These are phyloP conservation scores for Nymphaea thermarum DNA, from an alignment of 164 flowering plant species.

Conservation along the genomic window DNA sequence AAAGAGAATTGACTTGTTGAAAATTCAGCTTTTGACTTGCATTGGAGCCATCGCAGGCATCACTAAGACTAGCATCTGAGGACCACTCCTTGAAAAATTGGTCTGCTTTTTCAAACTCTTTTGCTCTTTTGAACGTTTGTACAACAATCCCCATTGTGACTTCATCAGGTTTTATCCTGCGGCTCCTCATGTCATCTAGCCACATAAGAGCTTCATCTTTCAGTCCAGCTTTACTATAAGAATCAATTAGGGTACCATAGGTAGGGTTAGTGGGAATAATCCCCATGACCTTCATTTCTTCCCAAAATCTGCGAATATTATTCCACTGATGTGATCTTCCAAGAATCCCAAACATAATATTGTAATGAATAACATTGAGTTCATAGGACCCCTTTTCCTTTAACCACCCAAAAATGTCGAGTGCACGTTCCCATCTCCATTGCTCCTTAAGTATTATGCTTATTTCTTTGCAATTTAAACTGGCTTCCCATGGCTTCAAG, in stretches of 20 bases:
- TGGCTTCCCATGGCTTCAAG: constrained; percentile 63
- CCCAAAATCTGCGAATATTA: constrained; percentile 44
- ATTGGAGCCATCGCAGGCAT: constrained; percentile 4
- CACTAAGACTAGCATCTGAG: constrained; percentile 11
- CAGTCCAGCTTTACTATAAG: constrained; percentile 74
- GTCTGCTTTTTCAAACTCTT: constrained; percentile 68
- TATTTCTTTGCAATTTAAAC: constrained; percentile 58
- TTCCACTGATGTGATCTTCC: constrained; percentile 67
- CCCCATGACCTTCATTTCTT: constrained; percentile 44
- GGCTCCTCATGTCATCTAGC: constrained; percentile 56
- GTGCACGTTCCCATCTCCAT: constrained; percentile 58
- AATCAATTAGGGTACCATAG: constrained; percentile 85
- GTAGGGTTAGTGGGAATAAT: constrained; percentile 64
- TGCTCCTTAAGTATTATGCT: constrained; percentile 95
- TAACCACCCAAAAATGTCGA: constrained; percentile 85
- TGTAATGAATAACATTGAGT: constrained; percentile 89
- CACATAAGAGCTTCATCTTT: constrained; percentile 56
- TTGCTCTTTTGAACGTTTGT: constrained; percentile 67
- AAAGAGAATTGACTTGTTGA: not conserved
- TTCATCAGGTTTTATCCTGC: constrained; percentile 81
- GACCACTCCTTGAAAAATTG: constrained; percentile 77
- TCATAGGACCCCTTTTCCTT: constrained; percentile 70
- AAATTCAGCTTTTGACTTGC: constrained; percentile 3
- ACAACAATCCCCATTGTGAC: constrained; percentile 81
- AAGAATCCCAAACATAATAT: constrained; percentile 70